phyloP scores from a whole-genome alignment of 2,329 filamentous ascomycete species.

The Shiraia bambusicola region DNA sequence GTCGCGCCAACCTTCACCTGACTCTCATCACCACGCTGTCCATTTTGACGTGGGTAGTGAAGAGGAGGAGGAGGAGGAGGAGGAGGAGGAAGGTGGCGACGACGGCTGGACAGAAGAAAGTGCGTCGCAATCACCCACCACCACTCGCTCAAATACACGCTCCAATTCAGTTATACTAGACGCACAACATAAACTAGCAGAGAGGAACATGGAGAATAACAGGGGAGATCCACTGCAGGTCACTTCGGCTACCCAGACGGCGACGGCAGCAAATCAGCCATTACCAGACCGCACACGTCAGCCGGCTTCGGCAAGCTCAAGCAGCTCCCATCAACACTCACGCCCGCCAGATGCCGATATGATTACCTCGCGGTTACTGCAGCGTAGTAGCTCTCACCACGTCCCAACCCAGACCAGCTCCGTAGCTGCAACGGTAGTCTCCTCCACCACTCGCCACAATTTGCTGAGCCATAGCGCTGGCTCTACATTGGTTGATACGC shows the following conservation, averaged over 20 bases:
- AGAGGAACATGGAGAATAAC: conserved; percentile 26
- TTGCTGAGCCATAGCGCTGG: conserved; percentile 41
- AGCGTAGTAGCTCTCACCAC: conserved; percentile 63
- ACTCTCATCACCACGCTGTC: conserved; percentile 41
- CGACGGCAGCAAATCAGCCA: conserved; percentile 15
- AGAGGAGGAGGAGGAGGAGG: conserved; percentile 27
- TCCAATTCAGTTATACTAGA: conserved; percentile 45
- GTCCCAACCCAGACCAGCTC: conserved; percentile 66
- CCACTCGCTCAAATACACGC: conserved; percentile 45
- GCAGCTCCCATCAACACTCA: conserved; percentile 37
- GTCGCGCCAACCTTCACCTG: conserved; percentile 37
- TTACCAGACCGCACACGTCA: conserved; percentile 32
- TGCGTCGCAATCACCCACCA: conserved; percentile 45
- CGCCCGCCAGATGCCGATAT: conserved; percentile 60
- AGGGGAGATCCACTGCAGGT: conserved; percentile 20
- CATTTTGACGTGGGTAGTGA: conserved; percentile 44
- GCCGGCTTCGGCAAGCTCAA: conserved; percentile 31
- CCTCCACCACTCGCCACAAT: conserved; percentile 41
- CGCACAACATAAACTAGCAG: conserved; percentile 28
- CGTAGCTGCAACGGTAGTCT: conserved; percentile 56
- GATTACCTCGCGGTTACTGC: conserved; percentile 67
- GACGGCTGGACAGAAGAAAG: conserved; percentile 48
- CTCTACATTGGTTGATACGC: conserved; percentile 45
- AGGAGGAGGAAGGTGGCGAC: conserved; percentile 32
- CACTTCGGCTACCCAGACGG: conserved; percentile 9